Percentiles rank a stretch among this genome's conserved stretches.
Conservation (phyloP, 768 basidiomycete genomes). For the button mushroom (Agaricus bisporus) region DNA sequence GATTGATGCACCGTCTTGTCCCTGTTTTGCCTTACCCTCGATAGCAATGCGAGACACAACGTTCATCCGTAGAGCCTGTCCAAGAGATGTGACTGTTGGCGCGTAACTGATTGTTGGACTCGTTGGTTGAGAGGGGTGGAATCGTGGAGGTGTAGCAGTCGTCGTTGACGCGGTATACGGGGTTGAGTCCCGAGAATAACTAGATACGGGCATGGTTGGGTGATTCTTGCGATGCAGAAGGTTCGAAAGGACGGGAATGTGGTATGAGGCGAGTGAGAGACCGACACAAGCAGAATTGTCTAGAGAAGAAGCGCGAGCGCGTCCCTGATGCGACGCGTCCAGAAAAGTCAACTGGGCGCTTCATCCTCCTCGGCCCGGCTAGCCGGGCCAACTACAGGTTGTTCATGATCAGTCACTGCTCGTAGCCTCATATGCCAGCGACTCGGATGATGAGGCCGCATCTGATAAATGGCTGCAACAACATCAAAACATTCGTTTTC, state of each 20-base stretch:
- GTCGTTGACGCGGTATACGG: background rate
- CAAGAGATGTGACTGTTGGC: slow-evolving; percentile 39
- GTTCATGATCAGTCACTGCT: background rate
- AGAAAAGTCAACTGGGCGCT: slow-evolving; percentile 15
- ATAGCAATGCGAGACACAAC: slow-evolving; percentile 70
- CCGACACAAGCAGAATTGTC: slow-evolving; percentile 11
- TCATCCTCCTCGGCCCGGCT: slow-evolving; percentile 11
- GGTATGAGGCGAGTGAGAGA: background rate
- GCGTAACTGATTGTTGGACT: slow-evolving; percentile 31
- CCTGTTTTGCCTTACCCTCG: slow-evolving; percentile 66
- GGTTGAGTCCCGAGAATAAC: slow-evolving; percentile 10
- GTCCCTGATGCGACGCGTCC: slow-evolving; percentile 14
- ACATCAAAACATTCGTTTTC: background rate
- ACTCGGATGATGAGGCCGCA: background rate
- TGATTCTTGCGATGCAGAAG: background rate
- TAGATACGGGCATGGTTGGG: slow-evolving; percentile 13
- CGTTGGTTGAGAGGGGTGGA: slow-evolving; percentile 15
- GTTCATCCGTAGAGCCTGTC: slow-evolving; percentile 46
- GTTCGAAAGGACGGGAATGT: background rate
- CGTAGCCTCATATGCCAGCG: background rate
- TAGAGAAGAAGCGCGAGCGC: slow-evolving; percentile 15
- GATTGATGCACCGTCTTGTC: slow-evolving; percentile 58
- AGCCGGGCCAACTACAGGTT: background rate
- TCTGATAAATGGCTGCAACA: slow-evolving; percentile 4
- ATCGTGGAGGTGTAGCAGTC: slow-evolving; percentile 19